phyloP scores from a whole-genome alignment of 2,329 filamentous ascomycete genomes.

The Graphilbum sp. region DNA sequence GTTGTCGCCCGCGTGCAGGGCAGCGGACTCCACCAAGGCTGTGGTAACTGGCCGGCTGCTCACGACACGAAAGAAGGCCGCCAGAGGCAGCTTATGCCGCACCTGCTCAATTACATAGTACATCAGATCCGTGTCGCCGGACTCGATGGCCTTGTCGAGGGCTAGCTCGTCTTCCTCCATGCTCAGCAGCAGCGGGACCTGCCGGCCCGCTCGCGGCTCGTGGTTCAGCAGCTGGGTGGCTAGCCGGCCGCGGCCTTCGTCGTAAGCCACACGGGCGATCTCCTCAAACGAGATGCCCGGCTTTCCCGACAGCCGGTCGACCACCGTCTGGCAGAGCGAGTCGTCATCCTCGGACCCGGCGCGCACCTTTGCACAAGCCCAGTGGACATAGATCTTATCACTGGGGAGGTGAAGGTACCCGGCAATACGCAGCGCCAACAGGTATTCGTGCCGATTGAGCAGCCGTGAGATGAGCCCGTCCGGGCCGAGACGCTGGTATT shows the following conservation, averaged over 20 bases:
- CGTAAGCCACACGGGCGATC: slow-evolving; percentile 82
- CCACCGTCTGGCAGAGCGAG: slow-evolving; percentile 69
- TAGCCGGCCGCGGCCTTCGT: slow-evolving; percentile 77
- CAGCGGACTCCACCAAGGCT: slow-evolving; percentile 75
- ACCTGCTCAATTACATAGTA: slow-evolving; percentile 75
- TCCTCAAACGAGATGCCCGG: slow-evolving; percentile 90
- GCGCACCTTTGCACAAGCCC: slow-evolving; percentile 89
- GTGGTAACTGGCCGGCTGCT: slow-evolving; percentile 74
- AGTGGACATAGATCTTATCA: slow-evolving; percentile 87
- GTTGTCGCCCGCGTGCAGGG: slow-evolving; percentile 53
- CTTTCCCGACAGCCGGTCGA: slow-evolving; percentile 73
- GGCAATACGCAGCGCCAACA: slow-evolving; percentile 76
- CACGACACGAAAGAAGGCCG: slow-evolving; percentile 83
- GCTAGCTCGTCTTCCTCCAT: slow-evolving; percentile 96
- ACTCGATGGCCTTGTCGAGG: slow-evolving; percentile 90
- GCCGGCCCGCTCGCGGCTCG: slow-evolving; percentile 85
- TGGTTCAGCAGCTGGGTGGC: slow-evolving; percentile 86
- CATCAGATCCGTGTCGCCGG: slow-evolving; percentile 86
- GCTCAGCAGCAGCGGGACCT: slow-evolving; percentile 79
- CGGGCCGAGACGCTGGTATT: slow-evolving; percentile 79
- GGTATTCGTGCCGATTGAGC: slow-evolving; percentile 77
- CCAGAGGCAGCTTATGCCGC: slow-evolving; percentile 78
- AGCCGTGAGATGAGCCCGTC: slow-evolving; percentile 76
- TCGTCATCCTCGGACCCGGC: slow-evolving; percentile 75
- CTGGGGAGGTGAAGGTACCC: slow-evolving; percentile 74